phyloP scores from a whole-genome alignment of 495 filamentous ascomycete species.

The Penicillium maclennaniae region DNA sequence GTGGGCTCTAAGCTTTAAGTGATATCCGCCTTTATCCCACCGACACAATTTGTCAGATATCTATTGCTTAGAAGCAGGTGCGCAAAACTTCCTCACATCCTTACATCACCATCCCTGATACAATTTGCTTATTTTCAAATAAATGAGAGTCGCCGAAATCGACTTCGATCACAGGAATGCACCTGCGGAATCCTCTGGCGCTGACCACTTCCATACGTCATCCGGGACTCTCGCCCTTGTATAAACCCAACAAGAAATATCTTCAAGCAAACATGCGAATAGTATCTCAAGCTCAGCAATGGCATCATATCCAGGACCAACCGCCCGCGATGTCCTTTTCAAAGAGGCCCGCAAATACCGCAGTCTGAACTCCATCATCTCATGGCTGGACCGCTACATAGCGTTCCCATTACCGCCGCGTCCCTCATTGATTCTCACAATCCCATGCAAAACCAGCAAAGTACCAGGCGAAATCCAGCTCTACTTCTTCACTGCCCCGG shows the following conservation, averaged over 20 bases:
- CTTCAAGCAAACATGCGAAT: background rate
- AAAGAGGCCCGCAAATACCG: conserved; percentile 16
- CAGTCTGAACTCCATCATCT: conserved; percentile 9
- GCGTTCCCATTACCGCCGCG: conserved; percentile 13
- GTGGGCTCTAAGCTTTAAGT: background rate
- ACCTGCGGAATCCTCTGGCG: background rate
- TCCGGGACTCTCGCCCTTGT: background rate
- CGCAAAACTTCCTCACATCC: background rate
- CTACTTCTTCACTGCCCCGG: conserved; percentile 19
- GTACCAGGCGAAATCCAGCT: conserved; percentile 14
- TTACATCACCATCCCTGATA: background rate
- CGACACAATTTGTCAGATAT: background rate
- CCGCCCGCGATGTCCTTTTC: conserved; percentile 3
- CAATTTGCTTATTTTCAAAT: background rate
- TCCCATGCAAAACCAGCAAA: conserved; percentile 19
- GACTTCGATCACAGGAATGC: background rate
- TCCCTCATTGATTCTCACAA: conserved; percentile 10
- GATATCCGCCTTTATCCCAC: background rate
- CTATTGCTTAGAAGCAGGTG: background rate
- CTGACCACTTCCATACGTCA: background rate
- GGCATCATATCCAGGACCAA: background rate
- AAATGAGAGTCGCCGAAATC: background rate
- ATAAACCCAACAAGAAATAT: background rate
- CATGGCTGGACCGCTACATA: conserved; percentile 20
- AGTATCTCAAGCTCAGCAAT: background rate